These are phyloP conservation scores for Pachysandra terminalis DNA, from an alignment of 164 flowering plant genomes.

Conservation along the genomic window DNA sequence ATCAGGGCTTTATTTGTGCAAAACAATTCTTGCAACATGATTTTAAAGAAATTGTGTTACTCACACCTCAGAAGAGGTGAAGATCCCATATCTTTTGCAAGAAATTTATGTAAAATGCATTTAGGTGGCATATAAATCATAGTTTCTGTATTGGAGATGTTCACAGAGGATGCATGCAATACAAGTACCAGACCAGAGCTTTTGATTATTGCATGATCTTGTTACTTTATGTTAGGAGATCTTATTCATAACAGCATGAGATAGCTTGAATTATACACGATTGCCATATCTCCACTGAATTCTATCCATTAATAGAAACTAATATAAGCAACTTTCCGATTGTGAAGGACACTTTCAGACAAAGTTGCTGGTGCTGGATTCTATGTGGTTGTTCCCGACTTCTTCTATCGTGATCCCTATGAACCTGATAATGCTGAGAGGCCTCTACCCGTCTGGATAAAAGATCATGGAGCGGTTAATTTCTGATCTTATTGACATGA, in stretches of 20 bases:
- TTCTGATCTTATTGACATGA: slow-evolving; percentile 5
- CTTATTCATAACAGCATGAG: neutral
- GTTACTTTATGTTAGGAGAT: no score
- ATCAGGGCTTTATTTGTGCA: neutral
- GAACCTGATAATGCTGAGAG: slow-evolving; percentile 28
- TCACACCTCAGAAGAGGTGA: no score
- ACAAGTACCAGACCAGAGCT: no score
- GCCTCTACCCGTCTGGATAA: slow-evolving; percentile 42
- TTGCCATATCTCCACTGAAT: neutral
- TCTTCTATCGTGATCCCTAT: slow-evolving; percentile 56
- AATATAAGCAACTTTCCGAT: slow-evolving; percentile 5
- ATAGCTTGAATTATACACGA: neutral
- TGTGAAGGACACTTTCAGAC: slow-evolving; percentile 62
- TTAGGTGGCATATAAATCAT: no score
- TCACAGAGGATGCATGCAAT: no score
- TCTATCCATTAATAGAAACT: neutral
- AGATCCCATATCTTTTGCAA: no score
- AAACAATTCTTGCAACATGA: neutral
- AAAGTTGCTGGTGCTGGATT: slow-evolving; percentile 63
- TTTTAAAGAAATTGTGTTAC: no score
- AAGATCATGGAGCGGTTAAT: slow-evolving; percentile 53
- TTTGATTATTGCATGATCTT: no score
- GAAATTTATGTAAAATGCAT: no score
- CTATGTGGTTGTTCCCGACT: slow-evolving; percentile 64
- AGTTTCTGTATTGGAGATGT: no score